Evolutionary conservation across 2,329 filamentous ascomycete species (phyloP).

Genomic region (Mariannaea elegans): DNA sequence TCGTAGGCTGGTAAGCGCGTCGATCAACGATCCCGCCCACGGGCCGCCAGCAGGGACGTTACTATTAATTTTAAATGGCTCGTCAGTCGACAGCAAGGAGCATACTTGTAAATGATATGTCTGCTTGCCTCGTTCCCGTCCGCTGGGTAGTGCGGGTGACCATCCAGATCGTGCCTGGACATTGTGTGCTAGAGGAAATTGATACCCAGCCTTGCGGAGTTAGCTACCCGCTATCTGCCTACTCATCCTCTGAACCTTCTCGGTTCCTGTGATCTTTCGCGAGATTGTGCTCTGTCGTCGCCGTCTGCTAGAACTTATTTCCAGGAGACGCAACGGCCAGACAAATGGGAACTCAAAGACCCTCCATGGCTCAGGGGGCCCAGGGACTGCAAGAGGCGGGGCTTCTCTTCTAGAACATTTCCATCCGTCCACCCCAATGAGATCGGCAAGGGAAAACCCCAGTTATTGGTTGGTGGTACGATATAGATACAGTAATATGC

Average conservation of each 20-base stretch:
- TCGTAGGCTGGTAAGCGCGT: slow-evolving; percentile 30
- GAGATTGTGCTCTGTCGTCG: not conserved
- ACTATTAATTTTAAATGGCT: slow-evolving; percentile 18
- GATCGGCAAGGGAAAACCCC: slow-evolving; percentile 3
- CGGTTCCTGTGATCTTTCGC: not conserved
- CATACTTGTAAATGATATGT: not conserved
- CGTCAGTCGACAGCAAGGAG: not conserved
- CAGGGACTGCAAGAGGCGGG: slow-evolving; percentile 35
- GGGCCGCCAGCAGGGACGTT: slow-evolving; percentile 34
- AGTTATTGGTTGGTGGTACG: slow-evolving; percentile 4
- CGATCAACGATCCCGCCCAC: slow-evolving; percentile 39
- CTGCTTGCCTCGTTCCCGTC: not conserved
- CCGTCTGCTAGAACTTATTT: not conserved
- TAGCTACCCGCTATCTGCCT: too few relatives aligned
- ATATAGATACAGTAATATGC: too few relatives aligned
- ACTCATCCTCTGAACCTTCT: too few relatives aligned
- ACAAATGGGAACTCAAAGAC: not conserved
- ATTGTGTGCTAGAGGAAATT: not conserved
- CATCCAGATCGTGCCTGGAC: not conserved
- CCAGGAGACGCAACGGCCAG: too few relatives aligned
- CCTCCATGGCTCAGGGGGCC: slow-evolving; percentile 7
- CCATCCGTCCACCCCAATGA: slow-evolving; percentile 32
- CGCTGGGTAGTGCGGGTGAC: not conserved
- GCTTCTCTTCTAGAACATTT: slow-evolving; percentile 39
- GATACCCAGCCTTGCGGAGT: not conserved